Evolutionary conservation across 805 yeast genomes (phyloP).

Genomic region (Candida nemodendra): DNA sequence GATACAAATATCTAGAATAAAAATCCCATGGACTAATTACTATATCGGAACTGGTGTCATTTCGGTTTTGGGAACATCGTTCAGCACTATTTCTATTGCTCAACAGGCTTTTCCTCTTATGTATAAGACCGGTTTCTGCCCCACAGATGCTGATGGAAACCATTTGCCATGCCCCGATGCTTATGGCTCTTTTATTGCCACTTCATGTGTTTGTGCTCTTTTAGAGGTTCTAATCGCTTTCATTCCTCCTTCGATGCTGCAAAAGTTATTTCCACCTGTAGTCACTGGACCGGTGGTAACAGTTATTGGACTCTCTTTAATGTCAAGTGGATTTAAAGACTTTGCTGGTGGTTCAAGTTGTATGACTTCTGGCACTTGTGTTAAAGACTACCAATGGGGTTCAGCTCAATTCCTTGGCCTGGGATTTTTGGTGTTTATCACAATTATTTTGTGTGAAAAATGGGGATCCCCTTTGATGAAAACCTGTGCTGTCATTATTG

Average conservation of each 20-base stretch:
- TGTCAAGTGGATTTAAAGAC: slow-evolving; percentile 63
- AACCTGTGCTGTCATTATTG: slow-evolving; percentile 76
- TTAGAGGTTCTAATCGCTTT: slow-evolving; percentile 66
- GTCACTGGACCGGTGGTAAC: slow-evolving; percentile 86
- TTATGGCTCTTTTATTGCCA: slow-evolving; percentile 70
- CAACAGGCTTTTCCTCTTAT: slow-evolving; percentile 61
- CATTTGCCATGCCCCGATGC: slow-evolving; percentile 72
- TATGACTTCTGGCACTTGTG: slow-evolving; percentile 39
- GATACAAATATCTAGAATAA: slow-evolving; percentile 71
- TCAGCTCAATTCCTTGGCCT: slow-evolving; percentile 72
- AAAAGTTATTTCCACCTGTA: slow-evolving; percentile 68
- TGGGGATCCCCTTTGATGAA: slow-evolving; percentile 84
- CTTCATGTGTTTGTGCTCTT: slow-evolving; percentile 47
- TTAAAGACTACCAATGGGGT: slow-evolving; percentile 59
- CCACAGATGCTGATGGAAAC: slow-evolving; percentile 53
- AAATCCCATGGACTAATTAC: slow-evolving; percentile 58
- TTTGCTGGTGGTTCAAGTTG: slow-evolving; percentile 82
- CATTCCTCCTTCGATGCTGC: slow-evolving; percentile 59
- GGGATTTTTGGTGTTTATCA: slow-evolving; percentile 66
- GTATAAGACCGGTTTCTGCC: slow-evolving; percentile 64
- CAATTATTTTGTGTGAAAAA: slow-evolving; percentile 65
- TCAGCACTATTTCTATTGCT: slow-evolving; percentile 73
- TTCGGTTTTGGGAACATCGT: slow-evolving; percentile 79
- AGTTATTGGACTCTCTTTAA: slow-evolving; percentile 62
- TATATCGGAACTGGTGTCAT: slow-evolving; percentile 77